Conservation (phyloP, 2,329 filamentous ascomycete genomes). For the Diaporthe destruens region DNA sequence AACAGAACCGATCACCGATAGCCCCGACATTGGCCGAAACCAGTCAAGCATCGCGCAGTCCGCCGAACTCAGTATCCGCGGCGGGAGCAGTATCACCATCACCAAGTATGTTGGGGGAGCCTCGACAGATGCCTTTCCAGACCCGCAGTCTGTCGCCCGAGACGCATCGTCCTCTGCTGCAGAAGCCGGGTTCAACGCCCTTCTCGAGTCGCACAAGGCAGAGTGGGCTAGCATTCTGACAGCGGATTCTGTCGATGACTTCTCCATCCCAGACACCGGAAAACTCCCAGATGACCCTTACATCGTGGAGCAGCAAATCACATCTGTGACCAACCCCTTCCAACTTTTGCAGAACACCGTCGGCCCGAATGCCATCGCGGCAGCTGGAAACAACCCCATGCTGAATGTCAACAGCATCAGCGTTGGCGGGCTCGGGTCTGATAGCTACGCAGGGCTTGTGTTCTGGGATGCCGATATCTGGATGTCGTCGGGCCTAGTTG, state of each 20-base stretch:
- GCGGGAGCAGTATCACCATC: slow-evolving; percentile 66
- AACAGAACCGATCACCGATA: slow-evolving; percentile 57
- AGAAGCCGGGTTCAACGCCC: slow-evolving; percentile 64
- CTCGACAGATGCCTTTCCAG: slow-evolving; percentile 74
- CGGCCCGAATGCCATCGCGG: slow-evolving; percentile 55
- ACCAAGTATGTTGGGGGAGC: slow-evolving; percentile 78
- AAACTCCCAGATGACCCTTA: slow-evolving; percentile 67
- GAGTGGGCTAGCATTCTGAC: slow-evolving; percentile 75
- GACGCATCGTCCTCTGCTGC: slow-evolving; percentile 62
- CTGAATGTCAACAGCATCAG: slow-evolving; percentile 43
- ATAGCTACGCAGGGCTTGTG: slow-evolving; percentile 38
- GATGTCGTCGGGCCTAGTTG: slow-evolving; percentile 34
- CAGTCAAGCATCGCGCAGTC: slow-evolving; percentile 75
- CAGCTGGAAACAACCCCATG: slow-evolving; percentile 54
- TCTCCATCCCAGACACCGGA: slow-evolving; percentile 64
- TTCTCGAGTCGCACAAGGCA: slow-evolving; percentile 66
- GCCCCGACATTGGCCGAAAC: slow-evolving; percentile 66
- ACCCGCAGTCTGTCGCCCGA: slow-evolving; percentile 67
- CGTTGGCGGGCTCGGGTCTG: slow-evolving; percentile 49
- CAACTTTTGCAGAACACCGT: slow-evolving; percentile 67
- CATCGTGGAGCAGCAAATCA: slow-evolving; percentile 67
- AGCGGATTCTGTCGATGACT: slow-evolving; percentile 72
- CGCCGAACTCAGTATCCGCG: slow-evolving; percentile 64
- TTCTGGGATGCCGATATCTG: slow-evolving; percentile 42
- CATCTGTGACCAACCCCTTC: slow-evolving; percentile 66